A percentile compares a stretch with the other conserved stretches of the same genome.
phyloP scores from a whole-genome alignment of 2,329 filamentous ascomycete genomes.

The Chaetomiaceae sp. region DNA sequence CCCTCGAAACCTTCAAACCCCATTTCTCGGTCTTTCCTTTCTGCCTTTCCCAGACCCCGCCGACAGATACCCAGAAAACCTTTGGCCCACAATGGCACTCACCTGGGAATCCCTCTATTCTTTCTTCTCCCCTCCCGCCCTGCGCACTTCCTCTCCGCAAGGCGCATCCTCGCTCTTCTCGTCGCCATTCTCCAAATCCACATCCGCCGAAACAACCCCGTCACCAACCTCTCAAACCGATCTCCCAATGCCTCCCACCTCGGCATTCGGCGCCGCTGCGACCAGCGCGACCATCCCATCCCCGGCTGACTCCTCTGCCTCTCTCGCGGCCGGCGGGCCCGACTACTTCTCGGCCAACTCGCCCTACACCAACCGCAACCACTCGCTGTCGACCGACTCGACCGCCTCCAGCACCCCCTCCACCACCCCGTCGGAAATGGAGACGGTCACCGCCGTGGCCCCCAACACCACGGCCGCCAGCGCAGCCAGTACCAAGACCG shows the following conservation, averaged over 20 bases:
- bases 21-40: too few relatives aligned
- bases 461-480: background rate
- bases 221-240: conserved; percentile 4
- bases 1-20: too few relatives aligned
- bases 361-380: conserved; percentile 10
- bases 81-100: conserved; percentile 16
- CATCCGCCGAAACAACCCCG: background rate
- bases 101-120: conserved; percentile 15
- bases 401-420: conserved; percentile 12
- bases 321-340: conserved; percentile 1
- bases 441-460: background rate
- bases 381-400: conserved; percentile 21
- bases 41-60: too few relatives aligned
- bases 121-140: conserved; percentile 15
- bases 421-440: too few relatives aligned
- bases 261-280: background rate
- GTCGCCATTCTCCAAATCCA: background rate
- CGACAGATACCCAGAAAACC: too few relatives aligned
- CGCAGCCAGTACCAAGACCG: background rate
- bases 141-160: background rate
- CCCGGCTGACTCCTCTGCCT: conserved; percentile 4
- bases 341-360: conserved; percentile 9
- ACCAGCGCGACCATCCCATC: background rate
- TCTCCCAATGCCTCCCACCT: conserved; percentile 6
- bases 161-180: conserved; percentile 6